Evolutionary conservation across 495 filamentous ascomycete genomes (phyloP).

Genomic region (Penicillium canescens): DNA sequence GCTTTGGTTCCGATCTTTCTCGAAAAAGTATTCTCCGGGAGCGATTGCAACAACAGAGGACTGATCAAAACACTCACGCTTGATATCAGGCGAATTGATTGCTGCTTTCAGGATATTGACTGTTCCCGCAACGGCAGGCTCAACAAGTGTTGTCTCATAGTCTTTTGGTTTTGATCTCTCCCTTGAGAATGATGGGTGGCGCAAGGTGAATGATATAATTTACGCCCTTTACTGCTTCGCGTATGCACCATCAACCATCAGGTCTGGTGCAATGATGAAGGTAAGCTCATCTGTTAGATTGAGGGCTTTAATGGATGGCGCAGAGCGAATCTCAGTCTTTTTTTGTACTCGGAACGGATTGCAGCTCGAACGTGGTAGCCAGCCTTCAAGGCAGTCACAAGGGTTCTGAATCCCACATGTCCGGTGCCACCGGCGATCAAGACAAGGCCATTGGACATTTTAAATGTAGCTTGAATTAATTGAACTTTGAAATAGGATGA

Average conservation of each 20-base stretch:
- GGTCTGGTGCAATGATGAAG: not conserved
- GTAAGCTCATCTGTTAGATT: not conserved
- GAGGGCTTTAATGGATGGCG: no score
- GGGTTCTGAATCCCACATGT: not conserved
- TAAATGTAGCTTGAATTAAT: conserved; percentile 5
- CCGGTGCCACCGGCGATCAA: not conserved
- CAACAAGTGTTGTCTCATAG: not conserved
- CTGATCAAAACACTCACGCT: conserved; percentile 1
- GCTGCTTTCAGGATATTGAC: conserved; percentile 1
- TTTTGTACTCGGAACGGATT: not conserved
- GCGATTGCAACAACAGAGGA: not conserved
- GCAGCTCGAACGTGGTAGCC: conserved; percentile 1
- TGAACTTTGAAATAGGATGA: not conserved
- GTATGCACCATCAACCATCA: not conserved
- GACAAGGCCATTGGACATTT: not conserved
- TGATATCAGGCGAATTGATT: not conserved
- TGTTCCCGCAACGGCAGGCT: not conserved
- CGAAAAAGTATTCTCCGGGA: not conserved
- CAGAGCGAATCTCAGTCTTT: not conserved
- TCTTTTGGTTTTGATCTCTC: not conserved
- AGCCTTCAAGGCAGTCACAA: not conserved
- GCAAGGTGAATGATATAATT: not conserved
- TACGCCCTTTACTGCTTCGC: not conserved
- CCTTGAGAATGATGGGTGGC: not conserved
- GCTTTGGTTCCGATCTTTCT: not conserved